Evolutionary conservation across 192 early-diverging fungal species (phyloP).

Genomic region (Umbelopsis sp.): DNA sequence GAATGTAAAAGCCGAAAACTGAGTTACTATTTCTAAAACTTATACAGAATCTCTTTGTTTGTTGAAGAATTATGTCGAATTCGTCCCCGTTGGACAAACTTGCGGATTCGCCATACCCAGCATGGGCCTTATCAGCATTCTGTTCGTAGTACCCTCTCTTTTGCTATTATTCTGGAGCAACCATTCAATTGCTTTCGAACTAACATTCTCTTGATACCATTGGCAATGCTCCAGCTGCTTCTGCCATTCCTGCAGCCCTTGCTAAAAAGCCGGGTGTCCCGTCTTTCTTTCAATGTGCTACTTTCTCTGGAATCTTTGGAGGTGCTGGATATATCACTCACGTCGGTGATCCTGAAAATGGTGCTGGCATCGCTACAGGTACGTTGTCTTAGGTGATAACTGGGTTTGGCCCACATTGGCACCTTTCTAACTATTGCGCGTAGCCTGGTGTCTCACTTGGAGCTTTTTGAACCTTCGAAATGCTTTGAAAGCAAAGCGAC

Average conservation of each 20-base stretch:
- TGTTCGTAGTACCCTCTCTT: constrained; percentile 17
- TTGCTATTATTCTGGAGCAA: too few species aligned
- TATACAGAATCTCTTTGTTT: not conserved
- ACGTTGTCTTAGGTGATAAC: not conserved
- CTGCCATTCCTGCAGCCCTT: constrained; percentile 30
- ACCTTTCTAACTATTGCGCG: not conserved
- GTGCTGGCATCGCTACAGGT: constrained; percentile 46
- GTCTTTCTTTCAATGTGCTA: constrained; percentile 35
- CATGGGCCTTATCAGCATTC: constrained; percentile 28
- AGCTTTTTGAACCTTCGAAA: constrained; percentile 31
- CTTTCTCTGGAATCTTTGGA: constrained; percentile 34
- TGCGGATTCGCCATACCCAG: constrained; percentile 29
- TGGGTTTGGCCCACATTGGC: not conserved
- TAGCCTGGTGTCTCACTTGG: constrained; percentile 47
- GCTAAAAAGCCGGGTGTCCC: constrained; percentile 34
- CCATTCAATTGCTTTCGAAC: not conserved
- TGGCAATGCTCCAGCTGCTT: constrained; percentile 14
- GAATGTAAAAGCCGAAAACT: too few species aligned
- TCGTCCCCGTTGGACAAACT: constrained; percentile 20
- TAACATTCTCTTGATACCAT: not conserved
- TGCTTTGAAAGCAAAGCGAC: constrained; percentile 22
- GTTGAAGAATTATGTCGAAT: constrained; percentile 14
- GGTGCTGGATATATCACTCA: constrained; percentile 40
- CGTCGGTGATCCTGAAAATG: constrained; percentile 40
- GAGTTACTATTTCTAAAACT: too few species aligned